Base-by-base conservation (phyloP, 2,329 filamentous ascomycete species). In the Magnaporthiopsis rhizophila region DNA sequence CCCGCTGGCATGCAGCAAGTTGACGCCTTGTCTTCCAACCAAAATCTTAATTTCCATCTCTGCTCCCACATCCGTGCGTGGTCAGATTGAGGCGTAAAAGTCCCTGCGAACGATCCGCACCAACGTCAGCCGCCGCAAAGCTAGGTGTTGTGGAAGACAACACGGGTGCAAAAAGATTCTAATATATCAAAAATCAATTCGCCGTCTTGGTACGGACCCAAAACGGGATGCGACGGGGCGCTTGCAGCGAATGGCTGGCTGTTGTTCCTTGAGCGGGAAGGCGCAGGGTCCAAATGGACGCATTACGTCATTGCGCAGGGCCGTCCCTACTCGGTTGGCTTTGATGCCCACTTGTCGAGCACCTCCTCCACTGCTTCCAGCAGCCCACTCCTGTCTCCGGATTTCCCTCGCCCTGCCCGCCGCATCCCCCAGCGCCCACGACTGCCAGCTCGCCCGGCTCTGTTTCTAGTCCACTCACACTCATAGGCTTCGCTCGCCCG, bases 291-390 rank as follows among this genome's bases (percentile, higher is more conserved):
- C 57, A 13, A 24, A 60, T 38, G 15, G 32, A 13, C 58, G 4
- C 58, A 60, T 36, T 60, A 60, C 58, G 58, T 60, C 58, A 60
- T 60, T 36, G 32, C 28, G 38, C 58, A 60, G 26, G 21, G 5
- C 32, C 26, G 58, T 60, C 58, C 21, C 58, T 60, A 32, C 58
- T 53, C 18, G 45, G 30, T 30, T 53, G 45, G 45, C 21, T 9
- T 53, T 53, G 45, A 21, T 53, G 45, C 45, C 58, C 58, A 60
- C 58, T 60, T 60, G 57, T 21, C 6, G 26, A 28, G 57, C 57
- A 58, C 26, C 57, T 28, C 57, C 57, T 26, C 56, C 57, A 28
- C 57, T 28, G 26, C 24, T 58, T 58, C 57, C 30, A 58, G 57
- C 57, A 58, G 57, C 57, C 30, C 57, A 32, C 57, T 26, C 26